phyloP scores from a whole-genome alignment of 2,329 filamentous ascomycete genomes.

The Apiospora sp. region DNA sequence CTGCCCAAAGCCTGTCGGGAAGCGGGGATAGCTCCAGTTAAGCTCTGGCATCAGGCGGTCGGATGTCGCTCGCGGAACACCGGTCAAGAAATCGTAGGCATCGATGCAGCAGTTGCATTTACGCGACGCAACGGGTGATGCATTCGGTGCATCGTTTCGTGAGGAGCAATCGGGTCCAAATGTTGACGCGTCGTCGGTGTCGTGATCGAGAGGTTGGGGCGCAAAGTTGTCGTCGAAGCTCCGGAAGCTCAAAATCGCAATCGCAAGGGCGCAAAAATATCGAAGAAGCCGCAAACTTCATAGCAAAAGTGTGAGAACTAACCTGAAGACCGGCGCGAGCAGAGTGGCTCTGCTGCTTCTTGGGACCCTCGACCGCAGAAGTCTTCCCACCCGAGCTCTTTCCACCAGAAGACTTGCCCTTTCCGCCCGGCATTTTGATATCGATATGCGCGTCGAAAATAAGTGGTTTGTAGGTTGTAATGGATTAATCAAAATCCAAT shows the following conservation, averaged over 20 bases:
- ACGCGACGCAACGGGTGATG: background rate
- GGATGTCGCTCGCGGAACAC: background rate
- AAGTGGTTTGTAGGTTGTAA: background rate
- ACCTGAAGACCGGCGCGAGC: conserved; percentile 96
- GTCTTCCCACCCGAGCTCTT: conserved; percentile 55
- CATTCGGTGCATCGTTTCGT: background rate
- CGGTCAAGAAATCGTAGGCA: background rate
- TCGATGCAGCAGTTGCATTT: background rate
- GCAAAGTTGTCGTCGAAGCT: conserved; percentile 17
- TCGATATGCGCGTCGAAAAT: conserved; percentile 18
- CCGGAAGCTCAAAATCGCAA: background rate
- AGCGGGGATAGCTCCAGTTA: conserved; percentile 14
- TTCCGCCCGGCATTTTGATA: conserved; percentile 77
- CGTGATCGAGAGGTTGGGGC: background rate
- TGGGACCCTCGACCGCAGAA: conserved; percentile 66
- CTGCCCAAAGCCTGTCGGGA: background rate
- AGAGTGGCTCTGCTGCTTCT: conserved; percentile 95
- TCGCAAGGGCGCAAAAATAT: conserved; percentile 17
- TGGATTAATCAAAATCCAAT: background rate
- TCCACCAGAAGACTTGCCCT: conserved; percentile 91
- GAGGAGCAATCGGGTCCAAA: background rate
- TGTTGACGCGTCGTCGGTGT: conserved; percentile 6
- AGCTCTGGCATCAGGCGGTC: conserved; percentile 7
- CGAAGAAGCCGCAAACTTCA: conserved; percentile 26
- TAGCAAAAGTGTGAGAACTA: conserved; percentile 50